phyloP scores from a whole-genome alignment of 2,329 filamentous ascomycete species.

The Botryotinia narcissicola region DNA sequence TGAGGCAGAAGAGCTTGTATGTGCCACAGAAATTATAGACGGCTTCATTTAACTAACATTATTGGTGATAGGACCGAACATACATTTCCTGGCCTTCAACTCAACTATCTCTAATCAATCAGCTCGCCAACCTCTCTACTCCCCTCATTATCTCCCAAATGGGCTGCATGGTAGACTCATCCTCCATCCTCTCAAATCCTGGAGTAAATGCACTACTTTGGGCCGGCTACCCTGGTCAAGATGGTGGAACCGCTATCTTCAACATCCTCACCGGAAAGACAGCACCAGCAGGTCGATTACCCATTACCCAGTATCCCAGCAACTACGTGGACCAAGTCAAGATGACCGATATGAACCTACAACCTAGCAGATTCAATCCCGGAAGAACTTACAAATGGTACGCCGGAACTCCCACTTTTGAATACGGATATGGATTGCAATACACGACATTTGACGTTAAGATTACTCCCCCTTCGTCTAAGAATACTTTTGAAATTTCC shows the following conservation, averaged over 20 bases:
- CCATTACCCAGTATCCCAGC: conserved; percentile 55
- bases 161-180: conserved; percentile 52
- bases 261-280: conserved; percentile 51
- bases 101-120: conserved; percentile 51
- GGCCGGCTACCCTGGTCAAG: conserved; percentile 60
- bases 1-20: conserved; percentile 46
- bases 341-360: conserved; percentile 56
- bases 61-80: conserved; percentile 44
- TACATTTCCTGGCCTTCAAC: conserved; percentile 51
- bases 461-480: neutral
- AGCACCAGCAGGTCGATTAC: conserved; percentile 45
- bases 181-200: conserved; percentile 46
- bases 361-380: conserved; percentile 46
- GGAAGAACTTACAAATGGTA: conserved; percentile 59
- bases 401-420: conserved; percentile 46
- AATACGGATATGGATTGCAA: conserved; percentile 53
- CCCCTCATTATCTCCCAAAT: conserved; percentile 52
- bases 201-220: conserved; percentile 54
- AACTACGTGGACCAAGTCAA: conserved; percentile 50
- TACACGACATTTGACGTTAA: conserved; percentile 23
- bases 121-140: conserved; percentile 47
- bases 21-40: neutral
- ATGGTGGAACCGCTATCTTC: conserved; percentile 54
- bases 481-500: conserved; percentile 18
- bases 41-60: neutral